Conservation (phyloP, 2,329 filamentous ascomycete genomes). For the Pseudopyrenochaeta lycopersici region DNA sequence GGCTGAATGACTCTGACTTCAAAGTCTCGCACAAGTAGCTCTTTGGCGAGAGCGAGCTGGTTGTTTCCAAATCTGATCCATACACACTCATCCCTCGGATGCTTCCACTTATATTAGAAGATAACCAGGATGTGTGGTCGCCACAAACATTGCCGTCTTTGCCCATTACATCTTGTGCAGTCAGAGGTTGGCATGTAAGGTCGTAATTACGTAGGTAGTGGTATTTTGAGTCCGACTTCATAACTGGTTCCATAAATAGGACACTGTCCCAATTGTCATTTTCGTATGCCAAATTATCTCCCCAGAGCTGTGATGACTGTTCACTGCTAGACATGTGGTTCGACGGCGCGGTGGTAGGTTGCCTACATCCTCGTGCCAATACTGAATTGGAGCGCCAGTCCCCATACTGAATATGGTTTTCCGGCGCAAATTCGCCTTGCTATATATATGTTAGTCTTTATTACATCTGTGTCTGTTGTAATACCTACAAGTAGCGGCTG, state of each 20-base stretch:
- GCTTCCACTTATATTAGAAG: slow-evolving; percentile 1
- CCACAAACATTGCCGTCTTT: slow-evolving; percentile 11
- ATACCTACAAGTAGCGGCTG: slow-evolving; percentile 25
- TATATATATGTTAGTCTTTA: slow-evolving; percentile 9
- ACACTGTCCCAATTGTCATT: slow-evolving; percentile 6
- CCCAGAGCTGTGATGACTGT: slow-evolving; percentile 7
- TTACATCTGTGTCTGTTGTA: neutral
- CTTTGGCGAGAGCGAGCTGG: slow-evolving; percentile 25
- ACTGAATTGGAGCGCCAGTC: slow-evolving; percentile 16
- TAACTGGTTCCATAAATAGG: slow-evolving; percentile 12
- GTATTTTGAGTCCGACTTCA: slow-evolving; percentile 9
- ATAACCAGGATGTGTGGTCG: slow-evolving; percentile 2
- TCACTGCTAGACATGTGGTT: neutral
- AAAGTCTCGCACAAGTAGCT: slow-evolving; percentile 29
- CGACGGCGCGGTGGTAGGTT: neutral
- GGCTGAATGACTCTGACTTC: slow-evolving; percentile 10
- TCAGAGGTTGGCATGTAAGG: slow-evolving; percentile 11
- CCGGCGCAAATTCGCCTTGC: slow-evolving; percentile 17
- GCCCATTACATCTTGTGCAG: slow-evolving; percentile 3
- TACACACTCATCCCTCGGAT: slow-evolving; percentile 1
- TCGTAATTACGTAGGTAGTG: slow-evolving; percentile 12
- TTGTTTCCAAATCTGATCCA: slow-evolving; percentile 18
- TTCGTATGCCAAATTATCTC: neutral
- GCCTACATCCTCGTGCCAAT: slow-evolving; percentile 4
- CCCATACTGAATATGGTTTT: slow-evolving; percentile 4